Percentiles rank a stretch among this genome's conserved stretches.
These are phyloP conservation scores for Podospora didyma DNA, from an alignment of 495 filamentous ascomycete genomes.

Conservation along the genomic window DNA sequence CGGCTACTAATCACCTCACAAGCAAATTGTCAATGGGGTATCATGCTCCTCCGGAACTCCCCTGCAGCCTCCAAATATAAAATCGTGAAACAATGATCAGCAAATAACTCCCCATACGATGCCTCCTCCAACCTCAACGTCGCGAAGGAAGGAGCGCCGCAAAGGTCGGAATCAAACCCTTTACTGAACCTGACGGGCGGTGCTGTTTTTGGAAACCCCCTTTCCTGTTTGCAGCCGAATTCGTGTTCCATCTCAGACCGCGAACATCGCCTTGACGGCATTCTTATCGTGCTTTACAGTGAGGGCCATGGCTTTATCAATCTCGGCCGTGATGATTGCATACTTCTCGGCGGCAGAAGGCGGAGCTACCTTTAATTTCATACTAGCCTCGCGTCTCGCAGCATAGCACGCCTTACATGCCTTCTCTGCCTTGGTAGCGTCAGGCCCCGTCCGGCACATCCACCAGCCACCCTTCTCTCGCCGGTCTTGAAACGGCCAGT, in stretches of 20 bases:
- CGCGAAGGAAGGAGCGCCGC: too few species aligned
- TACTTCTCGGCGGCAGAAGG: constrained; percentile 4
- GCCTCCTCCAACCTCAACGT: background rate
- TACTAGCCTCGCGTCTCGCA: background rate
- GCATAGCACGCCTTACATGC: constrained; percentile 26
- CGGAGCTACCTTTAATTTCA: background rate
- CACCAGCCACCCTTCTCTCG: constrained; percentile 34
- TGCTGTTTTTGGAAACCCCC: background rate
- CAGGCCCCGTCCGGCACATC: constrained; percentile 32
- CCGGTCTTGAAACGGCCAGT: constrained; percentile 27
- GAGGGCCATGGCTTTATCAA: constrained; percentile 11
- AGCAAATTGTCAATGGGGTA: background rate
- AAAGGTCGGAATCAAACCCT: too few species aligned
- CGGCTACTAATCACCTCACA: too few species aligned
- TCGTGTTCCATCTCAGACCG: background rate
- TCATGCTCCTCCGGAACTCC: background rate
- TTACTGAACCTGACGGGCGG: too few species aligned
- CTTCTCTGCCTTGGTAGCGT: constrained; percentile 28
- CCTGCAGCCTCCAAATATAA: background rate
- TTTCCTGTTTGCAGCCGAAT: background rate
- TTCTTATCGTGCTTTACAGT: background rate
- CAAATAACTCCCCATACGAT: background rate
- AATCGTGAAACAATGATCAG: background rate
- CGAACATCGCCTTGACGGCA: background rate
- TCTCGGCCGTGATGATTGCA: constrained; percentile 10